These are phyloP conservation scores for Scutellaria barbata DNA, from an alignment of 257 asterid genomes.

Conservation along the genomic window DNA sequence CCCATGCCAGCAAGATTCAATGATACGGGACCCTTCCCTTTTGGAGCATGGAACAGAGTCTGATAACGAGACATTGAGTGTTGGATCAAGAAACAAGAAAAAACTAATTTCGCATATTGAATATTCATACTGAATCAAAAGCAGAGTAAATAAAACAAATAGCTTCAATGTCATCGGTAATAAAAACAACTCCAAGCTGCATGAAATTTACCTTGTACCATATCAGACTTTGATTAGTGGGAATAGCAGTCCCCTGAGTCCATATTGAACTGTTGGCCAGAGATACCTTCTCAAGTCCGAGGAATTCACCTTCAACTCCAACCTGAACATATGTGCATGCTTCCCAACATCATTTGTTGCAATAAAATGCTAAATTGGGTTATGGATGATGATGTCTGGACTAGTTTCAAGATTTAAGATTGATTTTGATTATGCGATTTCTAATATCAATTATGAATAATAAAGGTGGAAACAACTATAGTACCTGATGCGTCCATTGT, in stretches of 20 bases:
- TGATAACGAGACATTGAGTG: conserved; percentile 31
- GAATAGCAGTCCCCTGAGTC: conserved; percentile 49
- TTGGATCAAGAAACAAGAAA: conserved; percentile 15
- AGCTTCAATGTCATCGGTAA: neutral
- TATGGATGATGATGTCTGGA: no score
- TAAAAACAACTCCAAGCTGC: conserved; percentile 7
- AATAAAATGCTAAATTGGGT: neutral
- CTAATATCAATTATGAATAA: no score
- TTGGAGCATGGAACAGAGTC: conserved; percentile 63
- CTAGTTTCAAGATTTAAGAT: no score
- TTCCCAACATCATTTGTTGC: conserved; percentile 1
- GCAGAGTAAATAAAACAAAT: neutral
- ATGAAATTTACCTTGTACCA: conserved; percentile 73
- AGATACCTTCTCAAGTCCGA: conserved; percentile 58
- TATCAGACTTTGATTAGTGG: conserved; percentile 60
- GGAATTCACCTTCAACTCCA: conserved; percentile 79
- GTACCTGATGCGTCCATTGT: conserved; percentile 82
- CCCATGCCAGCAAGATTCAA: conserved; percentile 76
- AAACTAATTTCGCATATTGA: no score
- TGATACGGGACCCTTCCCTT: conserved; percentile 62
- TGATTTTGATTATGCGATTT: no score
- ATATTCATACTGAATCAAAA: no score
- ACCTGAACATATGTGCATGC: conserved; percentile 47
- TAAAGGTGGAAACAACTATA: no score
- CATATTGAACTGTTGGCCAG: conserved; percentile 72